Evolutionary conservation across 345 rosid species (phyloP).

Genomic region (Populus tremula): DNA sequence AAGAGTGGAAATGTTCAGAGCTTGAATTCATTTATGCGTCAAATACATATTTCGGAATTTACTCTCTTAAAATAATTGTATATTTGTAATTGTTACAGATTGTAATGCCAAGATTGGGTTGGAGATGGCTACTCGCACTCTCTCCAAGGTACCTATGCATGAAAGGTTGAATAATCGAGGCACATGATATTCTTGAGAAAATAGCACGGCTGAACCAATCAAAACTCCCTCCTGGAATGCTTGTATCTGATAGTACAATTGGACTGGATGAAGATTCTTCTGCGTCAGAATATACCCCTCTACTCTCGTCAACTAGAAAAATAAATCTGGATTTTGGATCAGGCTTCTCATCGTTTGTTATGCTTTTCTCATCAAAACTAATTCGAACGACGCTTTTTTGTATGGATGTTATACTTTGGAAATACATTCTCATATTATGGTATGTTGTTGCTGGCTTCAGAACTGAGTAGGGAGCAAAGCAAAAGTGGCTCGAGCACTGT

Average conservation of each 20-base stretch:
- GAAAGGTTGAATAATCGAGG: constrained; percentile 15
- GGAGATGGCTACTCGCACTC: constrained; percentile 18
- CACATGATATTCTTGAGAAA: constrained; percentile 19
- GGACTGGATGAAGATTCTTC: constrained; percentile 7
- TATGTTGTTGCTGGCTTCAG: constrained; percentile 22
- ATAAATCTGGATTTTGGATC: background rate
- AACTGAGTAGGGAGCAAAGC: constrained; percentile 13
- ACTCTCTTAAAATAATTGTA: background rate
- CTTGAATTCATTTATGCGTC: too few relatives aligned
- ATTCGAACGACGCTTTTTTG: constrained; percentile 14
- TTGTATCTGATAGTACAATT: constrained; percentile 1
- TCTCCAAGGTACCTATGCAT: constrained; percentile 18
- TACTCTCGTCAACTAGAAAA: constrained; percentile 8
- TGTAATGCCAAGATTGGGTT: constrained; percentile 21
- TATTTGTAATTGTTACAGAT: constrained; percentile 10
- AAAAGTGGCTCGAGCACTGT: constrained; percentile 5
- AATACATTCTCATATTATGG: constrained; percentile 22
- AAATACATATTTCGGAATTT: too few relatives aligned
- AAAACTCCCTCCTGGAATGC: background rate
- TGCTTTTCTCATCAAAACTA: constrained; percentile 25
- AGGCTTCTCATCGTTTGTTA: constrained; percentile 11
- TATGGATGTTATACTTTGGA: background rate
- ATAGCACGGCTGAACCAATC: constrained; percentile 13
- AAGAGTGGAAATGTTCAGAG: too few relatives aligned
- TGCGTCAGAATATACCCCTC: constrained; percentile 10